A percentile compares a stretch with the other conserved stretches of the same genome.
Conservation (phyloP, 257 asterid genomes). For the Solanum bulbocastanum region DNA sequence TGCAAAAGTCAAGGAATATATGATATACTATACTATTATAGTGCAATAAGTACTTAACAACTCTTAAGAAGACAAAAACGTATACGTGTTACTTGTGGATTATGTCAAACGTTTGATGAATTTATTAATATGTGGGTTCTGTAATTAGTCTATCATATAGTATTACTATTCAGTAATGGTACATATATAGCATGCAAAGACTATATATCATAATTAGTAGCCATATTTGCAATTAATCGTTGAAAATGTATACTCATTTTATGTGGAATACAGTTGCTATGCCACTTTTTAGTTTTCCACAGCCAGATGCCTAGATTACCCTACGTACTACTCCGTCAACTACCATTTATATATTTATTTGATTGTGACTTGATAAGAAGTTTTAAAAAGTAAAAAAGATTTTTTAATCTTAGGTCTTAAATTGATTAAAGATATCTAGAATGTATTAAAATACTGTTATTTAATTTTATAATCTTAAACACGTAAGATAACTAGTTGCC, state of each 20-base stretch:
- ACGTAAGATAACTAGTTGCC: too few species aligned
- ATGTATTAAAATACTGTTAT: too few species aligned
- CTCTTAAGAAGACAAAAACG: neutral
- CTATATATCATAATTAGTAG: neutral
- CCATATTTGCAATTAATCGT: neutral
- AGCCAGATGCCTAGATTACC: neutral
- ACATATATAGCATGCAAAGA: neutral
- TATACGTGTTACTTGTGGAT: neutral
- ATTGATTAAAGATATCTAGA: too few species aligned
- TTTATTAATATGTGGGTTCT: neutral
- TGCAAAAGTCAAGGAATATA: neutral
- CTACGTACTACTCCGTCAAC: neutral
- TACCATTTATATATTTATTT: too few species aligned
- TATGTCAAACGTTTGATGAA: neutral
- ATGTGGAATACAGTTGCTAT: neutral
- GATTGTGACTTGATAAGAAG: too few species aligned
- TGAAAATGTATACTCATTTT: neutral
- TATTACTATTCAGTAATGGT: neutral
- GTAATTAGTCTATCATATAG: neutral
- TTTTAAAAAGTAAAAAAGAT: fast-evolving
- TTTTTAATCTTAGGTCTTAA: too few species aligned
- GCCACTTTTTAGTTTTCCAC: neutral
- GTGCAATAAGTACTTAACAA: neutral
- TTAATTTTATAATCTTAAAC: too few species aligned
- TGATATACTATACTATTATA: neutral